A percentile compares a stretch with the other conserved stretches of the same genome.
Conservation (phyloP, 2,329 filamentous ascomycete genomes). For the Colletotrichum ledebouriae region DNA sequence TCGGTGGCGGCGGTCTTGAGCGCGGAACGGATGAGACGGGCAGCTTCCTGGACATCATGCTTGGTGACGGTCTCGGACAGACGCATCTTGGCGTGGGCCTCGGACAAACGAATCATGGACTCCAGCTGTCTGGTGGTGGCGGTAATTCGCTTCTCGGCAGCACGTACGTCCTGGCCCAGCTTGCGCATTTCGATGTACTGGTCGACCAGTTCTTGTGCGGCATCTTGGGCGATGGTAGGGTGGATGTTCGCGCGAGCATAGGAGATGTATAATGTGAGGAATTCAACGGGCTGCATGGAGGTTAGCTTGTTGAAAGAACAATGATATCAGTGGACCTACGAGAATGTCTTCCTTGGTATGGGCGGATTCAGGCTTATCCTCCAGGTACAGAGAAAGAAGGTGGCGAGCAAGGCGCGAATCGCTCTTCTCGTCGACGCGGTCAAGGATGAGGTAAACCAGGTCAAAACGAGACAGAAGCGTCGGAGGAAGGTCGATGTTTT, state of each 20-base stretch:
- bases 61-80: constrained; percentile 81
- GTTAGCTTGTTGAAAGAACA: constrained; percentile 45
- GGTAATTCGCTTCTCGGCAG: constrained; percentile 95
- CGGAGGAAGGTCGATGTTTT: constrained; percentile 97
- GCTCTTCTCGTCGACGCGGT: constrained; percentile 89
- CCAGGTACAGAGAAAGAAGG: constrained; percentile 94
- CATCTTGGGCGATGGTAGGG: constrained; percentile 82
- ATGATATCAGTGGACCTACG: constrained; percentile 63
- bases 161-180: constrained; percentile 87
- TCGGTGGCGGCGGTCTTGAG: constrained; percentile 99
- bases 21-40: constrained; percentile 91
- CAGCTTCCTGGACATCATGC: constrained; percentile 89
- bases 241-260: constrained; percentile 91
- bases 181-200: constrained; percentile 96
- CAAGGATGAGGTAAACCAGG: constrained; percentile 94
- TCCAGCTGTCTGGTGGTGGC: constrained; percentile 97
- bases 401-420: constrained; percentile 93
- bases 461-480: constrained; percentile 97
- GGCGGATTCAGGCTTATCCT: constrained; percentile 92
- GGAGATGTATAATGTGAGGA: constrained; percentile 96
- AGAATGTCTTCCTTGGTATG: constrained; percentile 81
- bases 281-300: constrained; percentile 81
- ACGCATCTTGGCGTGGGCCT: constrained; percentile 98
- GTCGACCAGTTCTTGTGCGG: constrained; percentile 85
- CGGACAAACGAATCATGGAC: constrained; percentile 96